These are phyloP conservation scores for Suillus variegatus DNA, from an alignment of 768 basidiomycete species.

Conservation along the genomic window DNA sequence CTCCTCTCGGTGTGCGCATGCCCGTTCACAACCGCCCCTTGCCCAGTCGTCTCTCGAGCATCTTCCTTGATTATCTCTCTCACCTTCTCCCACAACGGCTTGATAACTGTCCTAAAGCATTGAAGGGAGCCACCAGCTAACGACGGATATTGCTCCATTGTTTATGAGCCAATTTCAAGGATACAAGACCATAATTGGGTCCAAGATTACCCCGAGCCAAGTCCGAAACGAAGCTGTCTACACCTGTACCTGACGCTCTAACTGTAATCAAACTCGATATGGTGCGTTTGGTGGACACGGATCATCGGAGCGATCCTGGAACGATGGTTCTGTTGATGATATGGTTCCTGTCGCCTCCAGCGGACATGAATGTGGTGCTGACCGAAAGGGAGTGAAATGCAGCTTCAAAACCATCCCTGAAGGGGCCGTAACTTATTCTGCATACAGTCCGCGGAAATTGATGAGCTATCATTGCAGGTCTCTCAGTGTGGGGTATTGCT, in stretches of 20 bases:
- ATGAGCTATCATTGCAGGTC: not conserved
- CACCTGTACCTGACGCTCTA: not conserved
- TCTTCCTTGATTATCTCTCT: not conserved
- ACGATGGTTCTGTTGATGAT: not conserved
- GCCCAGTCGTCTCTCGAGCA: not conserved
- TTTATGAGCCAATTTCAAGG: not conserved
- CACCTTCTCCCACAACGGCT: not conserved
- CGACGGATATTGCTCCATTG: not conserved
- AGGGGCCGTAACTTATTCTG: not conserved
- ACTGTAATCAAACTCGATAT: not conserved
- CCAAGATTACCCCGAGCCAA: not conserved
- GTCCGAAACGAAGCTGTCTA: not conserved
- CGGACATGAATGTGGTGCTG: slow-evolving; percentile 63
- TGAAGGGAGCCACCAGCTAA: not conserved
- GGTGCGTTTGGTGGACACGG: not conserved
- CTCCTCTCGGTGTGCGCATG: not conserved
- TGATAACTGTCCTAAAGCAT: not conserved
- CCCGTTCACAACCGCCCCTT: not conserved
- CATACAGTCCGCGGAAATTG: not conserved
- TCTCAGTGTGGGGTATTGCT: not conserved
- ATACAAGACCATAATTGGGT: not conserved
- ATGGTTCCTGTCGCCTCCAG: slow-evolving; percentile 85
- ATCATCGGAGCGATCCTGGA: not conserved
- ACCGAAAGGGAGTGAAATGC: slow-evolving; percentile 53
- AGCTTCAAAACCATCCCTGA: slow-evolving; percentile 60